phyloP scores from a whole-genome alignment of 208 protist species.

The Balamuthia mandrillaris region DNA sequence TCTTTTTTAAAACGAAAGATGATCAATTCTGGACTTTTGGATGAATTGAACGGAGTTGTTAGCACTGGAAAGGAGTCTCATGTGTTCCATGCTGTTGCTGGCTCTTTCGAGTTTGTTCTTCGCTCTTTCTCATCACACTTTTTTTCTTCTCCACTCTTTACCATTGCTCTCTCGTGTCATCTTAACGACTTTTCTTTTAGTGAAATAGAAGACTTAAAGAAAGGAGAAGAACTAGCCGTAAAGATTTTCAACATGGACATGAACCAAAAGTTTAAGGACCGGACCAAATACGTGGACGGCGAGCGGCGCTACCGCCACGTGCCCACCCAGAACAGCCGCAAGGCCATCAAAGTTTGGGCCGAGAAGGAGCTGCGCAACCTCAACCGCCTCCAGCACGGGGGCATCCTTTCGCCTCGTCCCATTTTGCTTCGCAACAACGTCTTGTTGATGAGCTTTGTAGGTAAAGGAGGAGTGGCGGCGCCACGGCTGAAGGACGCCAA shows the following conservation, averaged over 20 bases:
- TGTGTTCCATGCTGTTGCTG: conserved; percentile 80
- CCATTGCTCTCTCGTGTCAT: too few relatives aligned
- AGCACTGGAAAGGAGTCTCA: conserved; percentile 98
- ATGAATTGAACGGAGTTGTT: conserved; percentile 94
- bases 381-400: conserved; percentile 76
- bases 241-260: conserved; percentile 99
- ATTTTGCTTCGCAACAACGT: conserved; percentile 93
- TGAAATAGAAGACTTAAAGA: conserved; percentile 18
- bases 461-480: conserved; percentile 81
- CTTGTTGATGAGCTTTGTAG: conserved; percentile 96
- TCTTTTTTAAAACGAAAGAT: too few relatives aligned
- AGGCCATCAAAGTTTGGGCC: conserved; percentile 95
- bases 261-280: conserved; percentile 96
- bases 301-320: conserved; percentile 96
- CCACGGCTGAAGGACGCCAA: conserved; percentile 93
- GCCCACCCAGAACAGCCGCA: conserved; percentile 97
- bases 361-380: conserved; percentile 99
- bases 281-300: conserved; percentile 95
- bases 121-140: not conserved
- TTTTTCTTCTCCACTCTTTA: not conserved
- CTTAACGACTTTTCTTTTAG: not conserved
- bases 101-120: not conserved
- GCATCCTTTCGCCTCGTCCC: conserved; percentile 85
- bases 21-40: conserved; percentile 88
- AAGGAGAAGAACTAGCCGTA: conserved; percentile 76